Conservation (phyloP, 2,329 filamentous ascomycete genomes). For the Fusarium kyushuense region DNA sequence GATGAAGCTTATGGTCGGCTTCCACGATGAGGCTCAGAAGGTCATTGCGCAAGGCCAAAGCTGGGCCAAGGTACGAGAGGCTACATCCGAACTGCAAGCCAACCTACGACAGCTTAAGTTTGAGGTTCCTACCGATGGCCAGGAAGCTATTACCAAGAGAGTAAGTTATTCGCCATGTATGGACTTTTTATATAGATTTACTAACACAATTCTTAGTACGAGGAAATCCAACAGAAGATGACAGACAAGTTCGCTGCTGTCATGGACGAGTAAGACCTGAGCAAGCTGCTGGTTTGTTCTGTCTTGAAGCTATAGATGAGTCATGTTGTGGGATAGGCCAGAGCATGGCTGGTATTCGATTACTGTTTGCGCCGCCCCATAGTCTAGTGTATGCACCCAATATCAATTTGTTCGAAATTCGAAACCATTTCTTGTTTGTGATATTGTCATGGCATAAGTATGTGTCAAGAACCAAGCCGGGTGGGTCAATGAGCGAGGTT, state of each 20-base stretch:
- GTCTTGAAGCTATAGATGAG: constrained; percentile 48
- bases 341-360: constrained; percentile 44
- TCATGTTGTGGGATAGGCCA: constrained; percentile 39
- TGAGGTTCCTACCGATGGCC: constrained; percentile 86
- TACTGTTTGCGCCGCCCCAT: constrained; percentile 47
- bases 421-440: not conserved
- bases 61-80: constrained; percentile 94
- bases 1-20: constrained; percentile 99
- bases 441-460: not conserved
- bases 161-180: constrained; percentile 60
- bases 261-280: constrained; percentile 81
- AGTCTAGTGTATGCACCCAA: constrained; percentile 48
- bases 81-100: constrained; percentile 86
- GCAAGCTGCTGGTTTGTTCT: constrained; percentile 41
- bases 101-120: constrained; percentile 95
- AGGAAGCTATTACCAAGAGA: constrained; percentile 86
- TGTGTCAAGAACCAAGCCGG: too few species aligned
- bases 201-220: constrained; percentile 75
- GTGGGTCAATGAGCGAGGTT: constrained; percentile 23
- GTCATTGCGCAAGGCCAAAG: constrained; percentile 88
- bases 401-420: constrained; percentile 43
- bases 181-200: constrained; percentile 9
- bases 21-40: constrained; percentile 98
- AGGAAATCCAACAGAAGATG: constrained; percentile 90
- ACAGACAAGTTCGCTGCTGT: constrained; percentile 97